phyloP scores from a whole-genome alignment of 345 rosid species.

The Acer campestre region DNA sequence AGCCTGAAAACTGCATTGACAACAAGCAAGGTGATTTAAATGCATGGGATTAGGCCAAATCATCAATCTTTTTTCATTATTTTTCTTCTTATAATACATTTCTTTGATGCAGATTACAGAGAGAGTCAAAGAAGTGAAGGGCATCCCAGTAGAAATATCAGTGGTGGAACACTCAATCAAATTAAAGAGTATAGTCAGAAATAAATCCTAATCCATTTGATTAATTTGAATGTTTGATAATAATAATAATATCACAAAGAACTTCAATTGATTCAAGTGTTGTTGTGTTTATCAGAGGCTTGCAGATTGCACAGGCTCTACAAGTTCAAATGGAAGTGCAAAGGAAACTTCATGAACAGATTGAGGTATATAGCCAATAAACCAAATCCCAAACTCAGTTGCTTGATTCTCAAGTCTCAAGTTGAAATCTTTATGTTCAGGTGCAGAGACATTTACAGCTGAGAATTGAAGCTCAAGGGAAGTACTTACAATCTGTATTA shows the following conservation, averaged over 20 bases:
- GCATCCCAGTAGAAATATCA: conserved; percentile 23
- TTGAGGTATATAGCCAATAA: conserved; percentile 58
- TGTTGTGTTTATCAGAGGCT: conserved; percentile 47
- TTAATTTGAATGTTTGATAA: conserved; percentile 17
- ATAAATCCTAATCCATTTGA: conserved; percentile 5
- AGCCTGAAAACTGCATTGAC: conserved; percentile 36
- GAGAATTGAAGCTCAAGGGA: conserved; percentile 97
- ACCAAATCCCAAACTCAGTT: neutral
- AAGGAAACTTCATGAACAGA: conserved; percentile 88
- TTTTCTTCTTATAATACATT: conserved; percentile 7
- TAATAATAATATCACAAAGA: neutral
- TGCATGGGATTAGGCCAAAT: neutral
- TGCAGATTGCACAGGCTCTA: conserved; percentile 79
- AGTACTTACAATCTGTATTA: conserved; percentile 81
- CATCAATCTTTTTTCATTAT: neutral
- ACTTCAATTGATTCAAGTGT: conserved; percentile 18
- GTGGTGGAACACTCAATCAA: conserved; percentile 42
- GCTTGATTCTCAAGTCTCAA: neutral
- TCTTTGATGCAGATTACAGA: conserved; percentile 42
- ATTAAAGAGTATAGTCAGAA: conserved; percentile 56
- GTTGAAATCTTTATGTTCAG: conserved; percentile 39
- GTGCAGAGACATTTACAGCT: conserved; percentile 93
- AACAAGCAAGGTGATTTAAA: conserved; percentile 41
- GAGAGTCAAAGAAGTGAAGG: conserved; percentile 45
- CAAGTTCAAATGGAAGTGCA: conserved; percentile 95